A percentile compares a stretch with the other conserved stretches of the same genome.
Conservation (phyloP, 352 stramenopile species). For the Globisporangium alternatum region DNA sequence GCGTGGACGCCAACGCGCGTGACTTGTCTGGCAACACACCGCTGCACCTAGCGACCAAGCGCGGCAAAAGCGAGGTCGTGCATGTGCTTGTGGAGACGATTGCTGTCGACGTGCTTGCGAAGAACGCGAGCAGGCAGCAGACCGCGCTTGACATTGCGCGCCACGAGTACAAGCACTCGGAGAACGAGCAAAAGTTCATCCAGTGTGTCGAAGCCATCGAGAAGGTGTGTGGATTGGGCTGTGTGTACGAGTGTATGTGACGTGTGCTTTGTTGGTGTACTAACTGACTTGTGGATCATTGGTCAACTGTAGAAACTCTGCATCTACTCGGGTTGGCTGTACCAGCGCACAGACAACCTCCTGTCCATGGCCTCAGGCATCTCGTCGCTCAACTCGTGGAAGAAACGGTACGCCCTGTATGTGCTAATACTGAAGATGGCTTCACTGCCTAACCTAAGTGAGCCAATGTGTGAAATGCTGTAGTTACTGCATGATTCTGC, state of each 20-base stretch:
- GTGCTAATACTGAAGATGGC: not conserved
- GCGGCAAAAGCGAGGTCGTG: slow-evolving; percentile 70
- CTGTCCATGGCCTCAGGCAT: slow-evolving; percentile 72
- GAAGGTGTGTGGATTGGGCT: slow-evolving; percentile 36
- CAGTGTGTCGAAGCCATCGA: slow-evolving; percentile 79
- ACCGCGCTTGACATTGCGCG: slow-evolving; percentile 72
- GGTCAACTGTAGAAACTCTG: slow-evolving; percentile 56
- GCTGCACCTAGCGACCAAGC: slow-evolving; percentile 57
- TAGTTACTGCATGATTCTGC: slow-evolving; percentile 78
- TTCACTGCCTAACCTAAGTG: not conserved
- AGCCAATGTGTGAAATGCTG: not conserved
- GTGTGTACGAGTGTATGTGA: not conserved
- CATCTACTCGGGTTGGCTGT: slow-evolving; percentile 79
- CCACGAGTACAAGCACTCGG: slow-evolving; percentile 42
- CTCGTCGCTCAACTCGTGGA: slow-evolving; percentile 79
- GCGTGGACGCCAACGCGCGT: slow-evolving; percentile 53
- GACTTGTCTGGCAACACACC: slow-evolving; percentile 64
- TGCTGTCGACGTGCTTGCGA: slow-evolving; percentile 48
- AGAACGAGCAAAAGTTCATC: slow-evolving; percentile 38
- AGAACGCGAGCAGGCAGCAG: slow-evolving; percentile 48
- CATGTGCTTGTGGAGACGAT: slow-evolving; percentile 53
- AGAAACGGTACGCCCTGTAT: slow-evolving; percentile 44
- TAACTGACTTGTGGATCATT: not conserved
- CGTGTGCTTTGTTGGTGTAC: not conserved
- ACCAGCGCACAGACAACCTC: slow-evolving; percentile 79